Conservation (phyloP, 192 early-diverging fungal genomes). For the Lobosporangium transversale region DNA sequence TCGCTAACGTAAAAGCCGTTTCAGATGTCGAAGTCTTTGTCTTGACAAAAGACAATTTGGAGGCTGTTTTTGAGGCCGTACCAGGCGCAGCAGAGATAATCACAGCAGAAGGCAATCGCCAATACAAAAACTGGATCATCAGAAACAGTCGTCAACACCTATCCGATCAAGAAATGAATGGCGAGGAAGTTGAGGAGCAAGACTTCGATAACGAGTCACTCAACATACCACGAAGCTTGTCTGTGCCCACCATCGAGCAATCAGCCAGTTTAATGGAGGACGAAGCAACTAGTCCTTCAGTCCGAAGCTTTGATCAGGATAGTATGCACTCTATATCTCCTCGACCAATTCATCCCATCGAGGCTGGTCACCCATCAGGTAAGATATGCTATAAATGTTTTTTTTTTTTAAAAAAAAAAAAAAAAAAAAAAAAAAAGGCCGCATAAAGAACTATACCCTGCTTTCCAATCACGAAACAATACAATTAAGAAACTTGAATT, state of each 20-base stretch:
- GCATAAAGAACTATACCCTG: no score
- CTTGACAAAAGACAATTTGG: conserved; percentile 51
- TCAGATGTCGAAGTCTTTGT: conserved; percentile 61
- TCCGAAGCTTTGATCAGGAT: no score
- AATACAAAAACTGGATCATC: conserved; percentile 41
- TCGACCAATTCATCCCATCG: conserved; percentile 35
- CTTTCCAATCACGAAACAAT: no score
- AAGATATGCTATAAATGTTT: background rate
- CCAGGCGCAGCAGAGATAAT: conserved; percentile 50
- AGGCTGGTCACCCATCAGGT: conserved; percentile 33
- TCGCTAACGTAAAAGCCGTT: conserved; percentile 57
- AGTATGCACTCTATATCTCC: no score
- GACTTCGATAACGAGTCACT: conserved; percentile 13
- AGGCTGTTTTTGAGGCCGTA: conserved; percentile 46
- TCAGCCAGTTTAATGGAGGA: no score
- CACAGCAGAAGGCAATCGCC: conserved; percentile 31
- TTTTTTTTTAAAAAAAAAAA: no score
- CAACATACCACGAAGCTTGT: conserved; percentile 3
- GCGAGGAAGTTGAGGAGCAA: background rate
- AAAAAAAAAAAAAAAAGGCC: no score
- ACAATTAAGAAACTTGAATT: background rate
- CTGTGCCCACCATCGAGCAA: no score
- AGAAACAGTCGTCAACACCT: background rate
- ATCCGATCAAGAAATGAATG: background rate
- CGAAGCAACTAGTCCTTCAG: no score